Evolutionary conservation across 768 basidiomycete species (phyloP).

Genomic region (Boletus fagicola): DNA sequence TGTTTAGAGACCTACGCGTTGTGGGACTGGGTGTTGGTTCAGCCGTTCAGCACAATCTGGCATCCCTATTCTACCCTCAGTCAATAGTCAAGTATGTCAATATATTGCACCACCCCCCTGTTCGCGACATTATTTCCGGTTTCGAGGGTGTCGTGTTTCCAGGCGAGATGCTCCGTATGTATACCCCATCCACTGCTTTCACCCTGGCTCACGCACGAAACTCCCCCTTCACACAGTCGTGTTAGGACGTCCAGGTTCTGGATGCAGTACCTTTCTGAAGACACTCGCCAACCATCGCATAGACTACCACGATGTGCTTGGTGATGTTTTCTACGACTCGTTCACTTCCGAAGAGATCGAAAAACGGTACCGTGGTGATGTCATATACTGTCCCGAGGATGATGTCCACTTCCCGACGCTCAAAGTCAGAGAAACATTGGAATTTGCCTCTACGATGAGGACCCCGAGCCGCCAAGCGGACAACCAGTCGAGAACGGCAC

Average conservation of each 20-base stretch:
- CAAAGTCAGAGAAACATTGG: constrained; percentile 46
- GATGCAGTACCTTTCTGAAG: constrained; percentile 51
- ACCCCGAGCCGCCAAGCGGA: constrained; percentile 34
- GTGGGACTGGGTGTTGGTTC: constrained; percentile 45
- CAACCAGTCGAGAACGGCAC: constrained; percentile 28
- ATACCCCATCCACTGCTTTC: constrained; percentile 25
- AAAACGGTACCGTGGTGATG: constrained; percentile 47
- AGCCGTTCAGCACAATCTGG: constrained; percentile 49
- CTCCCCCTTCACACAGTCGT: constrained; percentile 50
- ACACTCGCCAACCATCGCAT: constrained; percentile 46
- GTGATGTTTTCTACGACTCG: constrained; percentile 46
- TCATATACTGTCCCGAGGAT: constrained; percentile 38
- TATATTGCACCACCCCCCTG: constrained; percentile 45
- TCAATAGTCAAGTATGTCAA: constrained; percentile 40
- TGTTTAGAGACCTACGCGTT: constrained; percentile 52
- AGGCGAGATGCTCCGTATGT: constrained; percentile 73
- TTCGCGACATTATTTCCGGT: constrained; percentile 58
- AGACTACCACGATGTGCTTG: constrained; percentile 41
- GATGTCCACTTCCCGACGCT: constrained; percentile 33
- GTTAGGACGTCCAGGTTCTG: constrained; percentile 76
- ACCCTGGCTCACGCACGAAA: not conserved
- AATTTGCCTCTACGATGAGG: constrained; percentile 53
- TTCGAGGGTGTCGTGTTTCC: constrained; percentile 66
- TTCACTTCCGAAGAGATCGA: constrained; percentile 44
- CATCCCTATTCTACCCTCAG: constrained; percentile 49